Conservation (phyloP, 495 filamentous ascomycete genomes). For the Penicillium simplicissimum region DNA sequence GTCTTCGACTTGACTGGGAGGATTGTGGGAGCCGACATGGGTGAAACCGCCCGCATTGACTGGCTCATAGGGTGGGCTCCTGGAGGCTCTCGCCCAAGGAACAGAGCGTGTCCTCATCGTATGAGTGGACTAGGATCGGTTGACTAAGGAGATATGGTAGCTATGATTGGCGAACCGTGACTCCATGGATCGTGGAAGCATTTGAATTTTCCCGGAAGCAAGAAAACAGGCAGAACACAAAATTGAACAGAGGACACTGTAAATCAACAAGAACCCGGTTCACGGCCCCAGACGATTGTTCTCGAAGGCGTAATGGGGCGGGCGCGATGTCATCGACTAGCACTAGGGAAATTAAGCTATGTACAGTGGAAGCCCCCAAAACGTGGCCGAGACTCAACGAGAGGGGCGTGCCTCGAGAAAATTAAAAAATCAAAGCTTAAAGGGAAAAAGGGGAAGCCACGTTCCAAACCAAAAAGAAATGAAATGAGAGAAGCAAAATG, state of each 20-base stretch:
- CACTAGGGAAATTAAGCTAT: constrained; percentile 26
- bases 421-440: constrained; percentile 8
- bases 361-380: constrained; percentile 3
- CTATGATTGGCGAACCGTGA: constrained; percentile 19
- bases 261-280: background rate
- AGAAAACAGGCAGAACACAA: background rate
- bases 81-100: constrained; percentile 21
- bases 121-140: constrained; percentile 7
- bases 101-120: constrained; percentile 9
- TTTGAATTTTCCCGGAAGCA: background rate
- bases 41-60: constrained; percentile 25
- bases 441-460: constrained; percentile 12
- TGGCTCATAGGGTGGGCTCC: background rate
- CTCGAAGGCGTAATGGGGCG: background rate
- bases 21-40: constrained; percentile 10
- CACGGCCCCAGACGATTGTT: background rate
- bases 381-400: constrained; percentile 11
- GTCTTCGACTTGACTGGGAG: background rate
- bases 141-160: constrained; percentile 13
- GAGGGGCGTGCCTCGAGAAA: background rate
- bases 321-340: constrained; percentile 15
- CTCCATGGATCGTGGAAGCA: constrained; percentile 7
- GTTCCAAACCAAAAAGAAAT: background rate
- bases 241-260: background rate
- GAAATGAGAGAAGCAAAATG: constrained; percentile 1